Evolutionary conservation across 768 basidiomycete genomes (phyloP).

Genomic region (Roridomyces roridus): DNA sequence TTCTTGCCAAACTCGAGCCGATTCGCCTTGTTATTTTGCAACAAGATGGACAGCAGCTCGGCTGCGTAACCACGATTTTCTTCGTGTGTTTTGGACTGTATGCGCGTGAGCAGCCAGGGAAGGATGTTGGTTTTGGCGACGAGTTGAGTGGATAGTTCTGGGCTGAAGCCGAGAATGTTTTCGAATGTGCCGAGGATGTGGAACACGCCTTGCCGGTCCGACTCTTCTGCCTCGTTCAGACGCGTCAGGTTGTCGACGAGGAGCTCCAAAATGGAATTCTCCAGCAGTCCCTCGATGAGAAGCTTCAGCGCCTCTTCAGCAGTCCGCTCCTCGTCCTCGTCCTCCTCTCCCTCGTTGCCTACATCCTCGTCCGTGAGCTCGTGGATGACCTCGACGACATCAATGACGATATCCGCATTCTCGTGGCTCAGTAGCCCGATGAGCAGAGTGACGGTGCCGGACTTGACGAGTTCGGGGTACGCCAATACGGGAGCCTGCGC

Average conservation of each 20-base stretch:
- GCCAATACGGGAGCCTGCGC: constrained; percentile 83
- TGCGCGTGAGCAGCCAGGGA: constrained; percentile 79
- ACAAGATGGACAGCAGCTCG: constrained; percentile 89
- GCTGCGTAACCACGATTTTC: constrained; percentile 95
- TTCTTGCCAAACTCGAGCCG: constrained; percentile 70
- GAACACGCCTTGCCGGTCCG: constrained; percentile 91
- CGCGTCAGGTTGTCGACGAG: constrained; percentile 89
- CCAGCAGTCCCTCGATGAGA: constrained; percentile 77
- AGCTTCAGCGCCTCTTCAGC: constrained; percentile 73
- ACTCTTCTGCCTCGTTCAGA: constrained; percentile 90
- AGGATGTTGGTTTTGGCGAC: constrained; percentile 79
- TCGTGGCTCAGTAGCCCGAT: constrained; percentile 93
- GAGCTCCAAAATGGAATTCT: constrained; percentile 84
- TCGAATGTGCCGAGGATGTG: constrained; percentile 95
- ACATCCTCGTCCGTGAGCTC: constrained; percentile 98
- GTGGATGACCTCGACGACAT: constrained; percentile 89
- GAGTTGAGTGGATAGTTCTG: constrained; percentile 71
- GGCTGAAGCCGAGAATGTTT: constrained; percentile 88
- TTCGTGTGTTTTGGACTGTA: constrained; percentile 76
- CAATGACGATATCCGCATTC: constrained; percentile 96
- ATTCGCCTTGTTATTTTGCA: constrained; percentile 77
- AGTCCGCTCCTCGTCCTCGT: constrained; percentile 66
- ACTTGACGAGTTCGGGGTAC: constrained; percentile 88
- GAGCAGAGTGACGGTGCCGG: constrained; percentile 71
- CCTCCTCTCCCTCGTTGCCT: constrained; percentile 73